phyloP scores from a whole-genome alignment of 371 early-diverging fungal genomes.

The Mortierella sp. region DNA sequence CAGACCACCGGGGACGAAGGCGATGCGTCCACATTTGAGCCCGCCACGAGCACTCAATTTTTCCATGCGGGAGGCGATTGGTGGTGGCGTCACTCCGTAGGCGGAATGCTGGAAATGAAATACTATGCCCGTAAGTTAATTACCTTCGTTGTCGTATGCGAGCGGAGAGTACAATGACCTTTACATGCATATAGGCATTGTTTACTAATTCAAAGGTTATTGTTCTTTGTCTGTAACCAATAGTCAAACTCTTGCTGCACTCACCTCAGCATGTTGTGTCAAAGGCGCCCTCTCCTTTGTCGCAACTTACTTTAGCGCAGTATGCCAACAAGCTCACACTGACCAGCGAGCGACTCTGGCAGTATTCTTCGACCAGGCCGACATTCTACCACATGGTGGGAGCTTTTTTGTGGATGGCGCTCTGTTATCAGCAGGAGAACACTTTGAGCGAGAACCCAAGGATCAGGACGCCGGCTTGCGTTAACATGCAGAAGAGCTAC shows the following conservation, averaged over 20 bases:
- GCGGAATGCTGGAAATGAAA: conserved; percentile 42
- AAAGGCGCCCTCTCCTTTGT: conserved; percentile 28
- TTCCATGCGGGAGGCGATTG: conserved; percentile 55
- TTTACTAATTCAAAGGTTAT: neutral
- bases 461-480: conserved; percentile 54
- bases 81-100: conserved; percentile 57
- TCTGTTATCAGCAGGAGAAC: conserved; percentile 56
- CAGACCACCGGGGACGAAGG: conserved; percentile 27
- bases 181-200: neutral
- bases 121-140: conserved; percentile 41
- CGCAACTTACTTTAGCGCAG: conserved; percentile 41
- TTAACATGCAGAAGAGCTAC: conserved; percentile 58
- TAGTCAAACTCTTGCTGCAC: conserved; percentile 52
- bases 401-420: conserved; percentile 42
- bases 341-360: conserved; percentile 50
- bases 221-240: neutral
- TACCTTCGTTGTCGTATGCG: neutral
- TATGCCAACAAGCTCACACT: conserved; percentile 51
- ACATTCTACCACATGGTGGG: conserved; percentile 50
- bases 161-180: neutral
- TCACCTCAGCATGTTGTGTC: conserved; percentile 56
- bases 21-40: conserved; percentile 30
- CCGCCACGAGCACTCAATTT: conserved; percentile 35
- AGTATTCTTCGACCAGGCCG: conserved; percentile 45
- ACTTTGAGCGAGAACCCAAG: conserved; percentile 55